Evolutionary conservation across 805 yeast genomes (phyloP).

Genomic region (Vanderwaltozyma polyspora): DNA sequence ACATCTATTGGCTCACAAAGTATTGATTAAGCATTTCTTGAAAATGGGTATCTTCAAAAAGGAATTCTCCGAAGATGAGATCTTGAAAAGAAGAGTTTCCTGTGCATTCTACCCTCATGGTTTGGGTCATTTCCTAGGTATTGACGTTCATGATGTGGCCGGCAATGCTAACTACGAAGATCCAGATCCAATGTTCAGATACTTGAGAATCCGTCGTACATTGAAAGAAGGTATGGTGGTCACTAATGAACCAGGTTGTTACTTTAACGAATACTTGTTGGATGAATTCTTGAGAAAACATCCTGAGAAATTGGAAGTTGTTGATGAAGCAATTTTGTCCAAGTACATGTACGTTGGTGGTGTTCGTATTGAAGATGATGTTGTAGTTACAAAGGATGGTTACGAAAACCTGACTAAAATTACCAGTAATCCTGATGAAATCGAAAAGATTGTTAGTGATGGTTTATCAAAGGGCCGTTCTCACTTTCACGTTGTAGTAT

Average conservation of each 20-base stretch:
- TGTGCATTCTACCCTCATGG: slow-evolving; percentile 92
- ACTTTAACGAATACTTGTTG: slow-evolving; percentile 75
- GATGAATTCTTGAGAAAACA: slow-evolving; percentile 43
- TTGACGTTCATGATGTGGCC: slow-evolving; percentile 95
- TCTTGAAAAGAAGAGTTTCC: slow-evolving; percentile 58
- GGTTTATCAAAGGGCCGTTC: slow-evolving; percentile 54
- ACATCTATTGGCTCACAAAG: slow-evolving; percentile 68
- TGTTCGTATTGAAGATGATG: slow-evolving; percentile 90
- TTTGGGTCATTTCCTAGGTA: slow-evolving; percentile 82
- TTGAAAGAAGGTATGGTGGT: slow-evolving; percentile 71
- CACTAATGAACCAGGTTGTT: slow-evolving; percentile 92
- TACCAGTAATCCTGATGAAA: slow-evolving; percentile 78
- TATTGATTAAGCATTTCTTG: slow-evolving; percentile 60
- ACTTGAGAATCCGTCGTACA: slow-evolving; percentile 69
- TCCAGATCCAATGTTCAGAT: slow-evolving; percentile 61
- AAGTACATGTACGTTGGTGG: slow-evolving; percentile 90
- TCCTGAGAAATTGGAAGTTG: slow-evolving; percentile 41
- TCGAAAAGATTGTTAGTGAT: slow-evolving; percentile 58
- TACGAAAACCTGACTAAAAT: slow-evolving; percentile 71
- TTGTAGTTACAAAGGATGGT: slow-evolving; percentile 66
- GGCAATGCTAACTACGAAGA: slow-evolving; percentile 82
- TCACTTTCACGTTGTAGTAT: slow-evolving; percentile 51
- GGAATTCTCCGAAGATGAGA: slow-evolving; percentile 45
- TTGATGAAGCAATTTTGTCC: slow-evolving; percentile 54
- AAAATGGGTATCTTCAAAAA: slow-evolving; percentile 67